phyloP scores from a whole-genome alignment of 108 stramenopile species.

The Parietichytrium sp. region DNA sequence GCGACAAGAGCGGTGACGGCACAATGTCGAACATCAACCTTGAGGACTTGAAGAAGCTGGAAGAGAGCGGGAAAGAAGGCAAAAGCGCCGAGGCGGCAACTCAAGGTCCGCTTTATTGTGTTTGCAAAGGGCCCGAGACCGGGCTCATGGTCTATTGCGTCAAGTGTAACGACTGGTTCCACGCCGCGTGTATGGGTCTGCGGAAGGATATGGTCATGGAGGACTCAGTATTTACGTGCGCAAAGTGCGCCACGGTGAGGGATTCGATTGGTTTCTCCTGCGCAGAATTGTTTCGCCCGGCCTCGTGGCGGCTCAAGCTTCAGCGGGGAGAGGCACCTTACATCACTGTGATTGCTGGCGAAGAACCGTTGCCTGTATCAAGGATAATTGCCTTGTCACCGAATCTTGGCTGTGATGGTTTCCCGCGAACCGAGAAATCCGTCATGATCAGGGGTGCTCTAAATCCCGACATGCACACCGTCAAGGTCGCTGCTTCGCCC shows the following conservation, averaged over 20 bases:
- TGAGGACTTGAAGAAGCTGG: not conserved
- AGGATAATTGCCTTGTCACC: not conserved
- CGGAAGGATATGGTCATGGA: conserved; percentile 17
- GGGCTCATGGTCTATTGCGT: conserved; percentile 17
- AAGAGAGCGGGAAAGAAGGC: too few relatives aligned
- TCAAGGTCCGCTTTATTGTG: not conserved
- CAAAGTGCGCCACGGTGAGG: not conserved
- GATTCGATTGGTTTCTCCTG: not conserved
- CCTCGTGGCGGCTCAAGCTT: conserved; percentile 2
- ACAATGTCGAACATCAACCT: not conserved
- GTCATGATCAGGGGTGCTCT: not conserved
- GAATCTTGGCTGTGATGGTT: not conserved
- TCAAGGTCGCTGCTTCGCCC: not conserved
- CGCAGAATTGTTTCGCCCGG: not conserved
- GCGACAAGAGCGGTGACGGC: not conserved
- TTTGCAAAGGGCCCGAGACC: not conserved
- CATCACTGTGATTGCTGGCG: conserved; percentile 2
- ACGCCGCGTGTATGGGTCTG: not conserved
- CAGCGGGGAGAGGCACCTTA: conserved; percentile 28
- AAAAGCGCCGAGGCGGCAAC: not conserved
- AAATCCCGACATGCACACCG: too few relatives aligned
- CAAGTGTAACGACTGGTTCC: not conserved
- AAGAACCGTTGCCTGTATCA: not conserved
- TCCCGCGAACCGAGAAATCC: not conserved
- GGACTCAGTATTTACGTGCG: not conserved